Evolutionary conservation across 1,284 basidiomycete genomes (phyloP).

Genomic region (Microbotryomycetes sp.): DNA sequence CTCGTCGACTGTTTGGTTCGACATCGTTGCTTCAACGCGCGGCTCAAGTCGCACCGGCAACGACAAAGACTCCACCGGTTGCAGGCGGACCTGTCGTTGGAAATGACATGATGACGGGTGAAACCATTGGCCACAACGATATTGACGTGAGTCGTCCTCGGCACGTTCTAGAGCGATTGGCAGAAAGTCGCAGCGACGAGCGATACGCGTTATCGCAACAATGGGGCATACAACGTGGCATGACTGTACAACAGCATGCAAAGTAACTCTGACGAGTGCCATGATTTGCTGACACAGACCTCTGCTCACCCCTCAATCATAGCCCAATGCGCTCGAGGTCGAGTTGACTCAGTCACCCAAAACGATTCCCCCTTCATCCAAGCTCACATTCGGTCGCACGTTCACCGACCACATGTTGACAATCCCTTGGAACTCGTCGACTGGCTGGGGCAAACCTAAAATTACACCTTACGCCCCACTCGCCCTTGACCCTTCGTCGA

Average conservation of each 20-base stretch:
- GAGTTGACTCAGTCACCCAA: conserved; percentile 23
- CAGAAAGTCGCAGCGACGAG: neutral
- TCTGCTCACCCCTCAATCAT: neutral
- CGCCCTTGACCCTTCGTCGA: conserved; percentile 63
- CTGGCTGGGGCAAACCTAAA: conserved; percentile 75
- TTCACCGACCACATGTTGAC: conserved; percentile 89
- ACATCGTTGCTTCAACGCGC: neutral
- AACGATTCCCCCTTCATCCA: conserved; percentile 16
- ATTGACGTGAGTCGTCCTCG: conserved; percentile 24
- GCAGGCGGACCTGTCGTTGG: conserved; percentile 1
- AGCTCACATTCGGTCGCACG: conserved; percentile 5
- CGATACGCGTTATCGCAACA: neutral
- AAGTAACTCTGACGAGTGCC: no score
- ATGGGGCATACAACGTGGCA: neutral
- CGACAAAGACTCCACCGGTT: conserved; percentile 6
- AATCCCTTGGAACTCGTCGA: conserved; percentile 64
- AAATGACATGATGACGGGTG: conserved; percentile 26
- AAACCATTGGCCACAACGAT: conserved; percentile 18
- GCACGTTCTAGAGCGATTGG: neutral
- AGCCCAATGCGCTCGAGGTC: conserved; percentile 25
- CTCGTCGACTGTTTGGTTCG: neutral
- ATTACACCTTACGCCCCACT: conserved; percentile 79
- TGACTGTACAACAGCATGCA: neutral
- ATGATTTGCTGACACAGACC: neutral
- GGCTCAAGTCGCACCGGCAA: neutral